Conservation (phyloP, 1,284 basidiomycete genomes). For the Leccinum huronense region DNA sequence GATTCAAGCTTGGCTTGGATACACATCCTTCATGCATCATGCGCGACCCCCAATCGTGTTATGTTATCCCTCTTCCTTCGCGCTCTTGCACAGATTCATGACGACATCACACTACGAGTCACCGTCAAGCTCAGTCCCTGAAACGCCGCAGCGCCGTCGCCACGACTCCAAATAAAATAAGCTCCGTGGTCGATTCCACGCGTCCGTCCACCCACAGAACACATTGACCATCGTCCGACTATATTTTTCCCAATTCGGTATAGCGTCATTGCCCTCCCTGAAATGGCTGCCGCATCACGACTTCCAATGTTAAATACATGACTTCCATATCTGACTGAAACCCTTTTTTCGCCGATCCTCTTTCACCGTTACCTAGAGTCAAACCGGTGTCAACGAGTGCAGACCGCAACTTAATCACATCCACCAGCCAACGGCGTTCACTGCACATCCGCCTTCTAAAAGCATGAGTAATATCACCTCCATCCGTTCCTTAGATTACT, state of each 20-base stretch:
- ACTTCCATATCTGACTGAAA: constrained; percentile 6
- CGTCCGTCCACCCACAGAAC: constrained; percentile 18
- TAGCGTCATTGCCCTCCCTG: not conserved
- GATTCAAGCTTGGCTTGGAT: not conserved
- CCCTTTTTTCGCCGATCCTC: constrained; percentile 6
- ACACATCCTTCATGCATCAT: not conserved
- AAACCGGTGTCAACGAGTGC: constrained; percentile 14
- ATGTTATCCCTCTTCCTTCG: constrained; percentile 1
- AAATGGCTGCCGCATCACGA: constrained; percentile 2
- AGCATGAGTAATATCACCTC: constrained; percentile 12
- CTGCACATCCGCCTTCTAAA: constrained; percentile 2
- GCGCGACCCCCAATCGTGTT: not conserved
- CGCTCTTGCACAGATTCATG: constrained; percentile 3
- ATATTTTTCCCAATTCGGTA: not conserved
- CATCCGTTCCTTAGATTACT: not conserved
- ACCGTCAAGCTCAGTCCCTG: constrained; percentile 20
- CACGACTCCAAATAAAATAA: constrained; percentile 19
- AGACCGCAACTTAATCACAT: constrained; percentile 19
- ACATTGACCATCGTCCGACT: constrained; percentile 18
- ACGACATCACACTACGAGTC: constrained; percentile 13
- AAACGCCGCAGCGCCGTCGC: constrained; percentile 28
- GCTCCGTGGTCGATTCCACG: constrained; percentile 18
- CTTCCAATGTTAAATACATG: constrained; percentile 5
- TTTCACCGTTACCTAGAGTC: constrained; percentile 6
- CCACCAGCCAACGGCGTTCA: constrained; percentile 2